Percentiles rank a stretch among this genome's conserved stretches.
Conservation (phyloP, 2,329 filamentous ascomycete genomes). For the Fusarium hostae region DNA sequence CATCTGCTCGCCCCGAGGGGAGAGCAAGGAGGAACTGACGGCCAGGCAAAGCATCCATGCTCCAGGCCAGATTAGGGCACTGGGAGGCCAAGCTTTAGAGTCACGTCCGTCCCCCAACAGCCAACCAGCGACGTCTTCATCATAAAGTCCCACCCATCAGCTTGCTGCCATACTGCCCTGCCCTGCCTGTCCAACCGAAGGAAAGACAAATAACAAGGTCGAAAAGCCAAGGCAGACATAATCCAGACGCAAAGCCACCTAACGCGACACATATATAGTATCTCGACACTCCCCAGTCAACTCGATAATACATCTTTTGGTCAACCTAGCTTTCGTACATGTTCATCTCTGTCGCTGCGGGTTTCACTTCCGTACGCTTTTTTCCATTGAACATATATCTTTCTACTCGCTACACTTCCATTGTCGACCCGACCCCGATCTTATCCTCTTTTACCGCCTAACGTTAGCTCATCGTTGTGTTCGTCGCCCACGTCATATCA, state of each 20-base stretch:
- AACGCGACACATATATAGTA: constrained; percentile 18
- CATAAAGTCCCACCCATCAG: constrained; percentile 25
- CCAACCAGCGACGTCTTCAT: too few relatives aligned
- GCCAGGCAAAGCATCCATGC: constrained; percentile 16
- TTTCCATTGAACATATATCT: not conserved
- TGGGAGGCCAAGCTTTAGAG: not conserved
- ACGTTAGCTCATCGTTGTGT: constrained; percentile 23
- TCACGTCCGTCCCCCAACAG: too few relatives aligned
- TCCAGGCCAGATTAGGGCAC: too few relatives aligned
- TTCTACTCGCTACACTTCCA: constrained; percentile 4
- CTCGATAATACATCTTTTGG: constrained; percentile 24
- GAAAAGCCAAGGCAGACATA: constrained; percentile 12
- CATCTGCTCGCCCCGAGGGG: constrained; percentile 33
- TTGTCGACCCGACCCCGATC: constrained; percentile 2
- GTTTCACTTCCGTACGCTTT: constrained; percentile 4
- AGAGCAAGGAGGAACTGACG: constrained; percentile 23
- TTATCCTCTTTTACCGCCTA: constrained; percentile 5
- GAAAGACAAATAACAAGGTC: not conserved
- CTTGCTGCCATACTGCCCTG: constrained; percentile 21
- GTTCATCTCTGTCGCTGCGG: constrained; percentile 7
- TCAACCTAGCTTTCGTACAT: constrained; percentile 28
- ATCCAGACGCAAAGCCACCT: constrained; percentile 33
- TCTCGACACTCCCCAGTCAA: constrained; percentile 22
- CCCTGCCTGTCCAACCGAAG: constrained; percentile 12
- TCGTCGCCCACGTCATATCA: constrained; percentile 29